Evolutionary conservation across 176 grass and related monocot species (phyloP).

Genomic region (Saccharum officinarum): DNA sequence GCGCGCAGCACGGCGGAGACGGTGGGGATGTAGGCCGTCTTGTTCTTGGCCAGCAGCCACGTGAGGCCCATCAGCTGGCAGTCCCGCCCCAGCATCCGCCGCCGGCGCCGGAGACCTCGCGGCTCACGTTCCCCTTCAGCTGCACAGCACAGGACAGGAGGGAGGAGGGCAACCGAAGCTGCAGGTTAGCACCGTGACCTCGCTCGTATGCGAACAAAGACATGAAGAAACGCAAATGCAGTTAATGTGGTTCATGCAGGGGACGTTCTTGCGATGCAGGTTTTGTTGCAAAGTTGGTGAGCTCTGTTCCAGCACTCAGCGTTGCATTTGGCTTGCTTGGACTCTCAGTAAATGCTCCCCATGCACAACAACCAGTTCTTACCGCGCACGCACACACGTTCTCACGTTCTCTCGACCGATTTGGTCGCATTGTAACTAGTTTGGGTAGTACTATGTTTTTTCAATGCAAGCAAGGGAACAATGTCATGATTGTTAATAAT

Average conservation of each 20-base stretch:
- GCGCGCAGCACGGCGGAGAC: slow-evolving; percentile 96
- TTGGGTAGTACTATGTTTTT: not conserved
- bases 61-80: slow-evolving; percentile 99
- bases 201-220: not conserved
- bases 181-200: not conserved
- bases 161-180: not conserved
- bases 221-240: slow-evolving; percentile 28
- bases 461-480: not conserved
- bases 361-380: slow-evolving; percentile 40
- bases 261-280: slow-evolving; percentile 22
- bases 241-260: slow-evolving; percentile 43
- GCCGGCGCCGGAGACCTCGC: slow-evolving; percentile 29
- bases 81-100: slow-evolving; percentile 84
- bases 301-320: not conserved
- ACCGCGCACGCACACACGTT: not conserved
- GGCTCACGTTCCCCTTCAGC: slow-evolving; percentile 63
- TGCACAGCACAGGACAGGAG: slow-evolving; percentile 12
- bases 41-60: slow-evolving; percentile 92
- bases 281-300: slow-evolving; percentile 37
- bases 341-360: slow-evolving; percentile 46
- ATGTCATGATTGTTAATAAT: not conserved
- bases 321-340: not conserved
- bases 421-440: not conserved
- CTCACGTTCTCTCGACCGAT: not conserved
- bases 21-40: slow-evolving; percentile 90